Base-by-base conservation (phyloP, 2,329 filamentous ascomycete species). In the Lachnellula cervina region DNA sequence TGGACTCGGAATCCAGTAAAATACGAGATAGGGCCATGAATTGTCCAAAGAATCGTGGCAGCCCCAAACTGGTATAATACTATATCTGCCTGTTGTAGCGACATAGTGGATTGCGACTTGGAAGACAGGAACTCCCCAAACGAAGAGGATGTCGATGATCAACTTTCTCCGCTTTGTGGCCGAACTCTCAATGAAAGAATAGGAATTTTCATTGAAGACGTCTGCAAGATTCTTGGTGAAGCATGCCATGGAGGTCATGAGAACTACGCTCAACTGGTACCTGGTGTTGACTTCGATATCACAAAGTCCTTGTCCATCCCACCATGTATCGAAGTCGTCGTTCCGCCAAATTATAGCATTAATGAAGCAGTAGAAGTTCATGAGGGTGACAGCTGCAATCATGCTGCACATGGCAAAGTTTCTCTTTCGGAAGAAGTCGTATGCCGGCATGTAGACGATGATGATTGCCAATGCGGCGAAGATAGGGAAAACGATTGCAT, bases 331-430 rank as follows among this genome's bases (percentile, higher is more conserved):
- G 13, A 79, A 64, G 60, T 86, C 72, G 60, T 86, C 81, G 7
- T 74, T 79, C 0, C 79, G 77, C 86, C 86, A 89, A 58, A 88
- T 77, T 49, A 86, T 67, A 1, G 83, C 74, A 64, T 89, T 88
- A 73, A 83, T 69, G 59, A 83, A 75, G 60, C 76, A 80, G 67
- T 80, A 76, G 52, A 84, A 54, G 63, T 86, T 86, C 56, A 77
- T 68, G n/a, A 83, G 55, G 23, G 79, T 69, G 52, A 80, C 71
- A 76, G 81, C 86, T 50, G 74, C 65, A 49, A 85, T 77, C 37
- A 88, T 73, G 32, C 76, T 77, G 17, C 76, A 75, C 6, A 82
- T 80, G 13, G 82, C 77, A 51, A 86, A 72, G 68, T 88, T 89
- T 55, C 76, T 75, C 60, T 84, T 81, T 51, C 76, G 76, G 57